Conservation (phyloP, 164 flowering plant genomes). For the Berberis vulgaris region DNA sequence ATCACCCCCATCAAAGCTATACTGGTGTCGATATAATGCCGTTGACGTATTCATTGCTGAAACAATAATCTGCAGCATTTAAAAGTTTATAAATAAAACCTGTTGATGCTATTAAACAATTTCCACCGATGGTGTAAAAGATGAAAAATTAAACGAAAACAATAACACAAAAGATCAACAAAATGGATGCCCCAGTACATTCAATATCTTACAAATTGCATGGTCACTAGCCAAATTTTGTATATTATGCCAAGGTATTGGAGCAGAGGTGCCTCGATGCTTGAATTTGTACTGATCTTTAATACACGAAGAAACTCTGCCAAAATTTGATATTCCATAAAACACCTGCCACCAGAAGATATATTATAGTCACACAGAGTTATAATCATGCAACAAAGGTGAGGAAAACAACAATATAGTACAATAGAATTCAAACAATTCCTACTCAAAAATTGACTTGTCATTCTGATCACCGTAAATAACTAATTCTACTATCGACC, state of each 20-base stretch:
- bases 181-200: too few relatives aligned
- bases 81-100: too few relatives aligned
- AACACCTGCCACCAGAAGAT: slow-evolving; percentile 31
- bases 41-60: too few relatives aligned
- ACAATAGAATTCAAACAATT: background rate
- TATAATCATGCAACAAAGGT: background rate
- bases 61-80: too few relatives aligned
- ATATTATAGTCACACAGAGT: background rate
- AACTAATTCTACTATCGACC: slow-evolving; percentile 58
- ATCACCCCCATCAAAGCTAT: too few relatives aligned
- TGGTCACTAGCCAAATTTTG: slow-evolving; percentile 57
- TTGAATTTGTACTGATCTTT: slow-evolving; percentile 39
- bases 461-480: slow-evolving; percentile 58
- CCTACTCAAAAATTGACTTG: slow-evolving; percentile 61
- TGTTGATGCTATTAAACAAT: too few relatives aligned
- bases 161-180: too few relatives aligned
- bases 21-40: too few relatives aligned
- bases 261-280: slow-evolving; percentile 48
- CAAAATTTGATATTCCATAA: slow-evolving; percentile 63
- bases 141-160: too few relatives aligned
- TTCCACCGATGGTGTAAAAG: too few relatives aligned
- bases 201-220: slow-evolving; percentile 46
- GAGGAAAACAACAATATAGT: background rate
- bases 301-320: slow-evolving; percentile 57
- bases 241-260: slow-evolving; percentile 62